Conservation (phyloP, 352 stramenopile species). For the Phytophthora cryptogea region DNA sequence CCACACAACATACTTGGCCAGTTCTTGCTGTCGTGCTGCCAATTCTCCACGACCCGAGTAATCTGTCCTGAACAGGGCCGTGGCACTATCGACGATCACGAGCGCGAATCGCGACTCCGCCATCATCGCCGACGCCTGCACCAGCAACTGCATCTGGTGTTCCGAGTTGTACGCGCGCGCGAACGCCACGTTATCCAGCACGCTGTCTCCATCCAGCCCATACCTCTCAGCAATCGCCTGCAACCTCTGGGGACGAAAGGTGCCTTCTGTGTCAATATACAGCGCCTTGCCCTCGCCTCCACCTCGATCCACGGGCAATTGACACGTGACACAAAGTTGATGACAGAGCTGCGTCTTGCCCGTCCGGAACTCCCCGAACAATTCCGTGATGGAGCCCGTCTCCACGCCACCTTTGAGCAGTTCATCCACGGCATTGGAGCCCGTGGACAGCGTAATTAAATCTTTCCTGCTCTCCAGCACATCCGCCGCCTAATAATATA, state of each 20-base stretch:
- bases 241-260: slow-evolving; percentile 97
- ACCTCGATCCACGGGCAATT: slow-evolving; percentile 96
- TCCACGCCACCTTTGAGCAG: slow-evolving; percentile 96
- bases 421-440: slow-evolving; percentile 89
- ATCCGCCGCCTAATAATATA: slow-evolving; percentile 72
- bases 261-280: slow-evolving; percentile 99
- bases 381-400: slow-evolving; percentile 97
- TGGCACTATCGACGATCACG: slow-evolving; percentile 98
- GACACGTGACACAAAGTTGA: slow-evolving; percentile 99
- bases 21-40: slow-evolving; percentile 91
- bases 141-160: slow-evolving; percentile 98
- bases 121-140: slow-evolving; percentile 99
- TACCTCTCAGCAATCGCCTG: slow-evolving; percentile 98
- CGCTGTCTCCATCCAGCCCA: slow-evolving; percentile 94
- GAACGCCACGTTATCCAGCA: slow-evolving; percentile 99
- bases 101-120: slow-evolving; percentile 95
- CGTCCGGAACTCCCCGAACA: slow-evolving; percentile 99
- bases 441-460: slow-evolving; percentile 95
- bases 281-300: slow-evolving; percentile 98
- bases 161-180: slow-evolving; percentile 99
- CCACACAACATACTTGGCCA: slow-evolving; percentile 65
- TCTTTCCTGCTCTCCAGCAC: slow-evolving; percentile 90
- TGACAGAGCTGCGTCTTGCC: slow-evolving; percentile 99
- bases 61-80: slow-evolving; percentile 98
- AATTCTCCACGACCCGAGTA: slow-evolving; percentile 98